Percentiles rank a stretch among this genome's conserved stretches.
phyloP scores from a whole-genome alignment of 2,329 filamentous ascomycete species.

The Talaromyces sp. region DNA sequence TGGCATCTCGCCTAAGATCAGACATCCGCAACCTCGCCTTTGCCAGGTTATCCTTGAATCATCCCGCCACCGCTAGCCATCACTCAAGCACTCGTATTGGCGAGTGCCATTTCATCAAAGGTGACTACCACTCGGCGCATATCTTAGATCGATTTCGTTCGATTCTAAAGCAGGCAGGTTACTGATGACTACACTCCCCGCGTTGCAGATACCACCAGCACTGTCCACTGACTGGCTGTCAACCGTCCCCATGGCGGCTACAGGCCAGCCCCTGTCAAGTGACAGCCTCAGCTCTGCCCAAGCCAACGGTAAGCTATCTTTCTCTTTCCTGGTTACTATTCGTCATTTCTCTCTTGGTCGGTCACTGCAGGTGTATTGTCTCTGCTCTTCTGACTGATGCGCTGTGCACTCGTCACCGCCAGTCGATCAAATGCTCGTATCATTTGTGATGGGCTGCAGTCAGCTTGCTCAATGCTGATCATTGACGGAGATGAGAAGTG shows the following conservation, averaged over 20 bases:
- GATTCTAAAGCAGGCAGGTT: not conserved
- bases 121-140: not conserved
- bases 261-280: conserved; percentile 14
- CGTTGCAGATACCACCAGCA: conserved; percentile 3
- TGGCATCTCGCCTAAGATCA: conserved; percentile 16
- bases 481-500: not conserved
- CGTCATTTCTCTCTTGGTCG: not conserved
- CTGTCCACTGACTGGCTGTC: conserved; percentile 2
- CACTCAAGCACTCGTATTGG: not conserved
- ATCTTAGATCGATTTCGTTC: not conserved
- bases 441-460: not conserved
- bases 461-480: not conserved
- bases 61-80: conserved; percentile 1
- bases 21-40: not conserved
- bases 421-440: conserved; percentile 12
- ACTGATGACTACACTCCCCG: conserved; percentile 1
- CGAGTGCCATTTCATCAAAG: not conserved
- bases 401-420: conserved; percentile 16
- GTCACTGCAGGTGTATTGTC: conserved; percentile 9
- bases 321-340: not conserved
- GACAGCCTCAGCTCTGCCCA: conserved; percentile 11
- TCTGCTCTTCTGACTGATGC: conserved; percentile 14
- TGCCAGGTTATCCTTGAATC: not conserved
- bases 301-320: conserved; percentile 13
- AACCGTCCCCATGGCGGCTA: conserved; percentile 7